Base-by-base conservation (phyloP, 1,284 basidiomycete genomes). In the Xerocomus cyaneibrunnescens region DNA sequence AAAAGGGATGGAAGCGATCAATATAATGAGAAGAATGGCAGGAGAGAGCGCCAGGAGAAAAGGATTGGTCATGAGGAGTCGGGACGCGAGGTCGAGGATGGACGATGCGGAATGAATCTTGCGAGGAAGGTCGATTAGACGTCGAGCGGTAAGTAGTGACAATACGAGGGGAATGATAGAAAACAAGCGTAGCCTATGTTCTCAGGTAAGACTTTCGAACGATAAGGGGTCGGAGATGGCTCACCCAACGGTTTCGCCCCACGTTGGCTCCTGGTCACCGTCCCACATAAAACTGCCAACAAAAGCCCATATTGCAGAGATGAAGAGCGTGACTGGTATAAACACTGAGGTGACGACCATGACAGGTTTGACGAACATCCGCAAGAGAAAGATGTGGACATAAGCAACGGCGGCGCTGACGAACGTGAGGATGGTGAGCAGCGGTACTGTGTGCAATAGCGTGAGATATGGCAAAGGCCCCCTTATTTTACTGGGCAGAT, bases 261-360 rank as follows among this genome's bases (percentile, higher is more conserved):
- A 88, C 10, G 87, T 87, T 27, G 84, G 83, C 52, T 82, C 84
- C 27, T 75, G 73, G 51, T 83, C 78, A 13, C 76, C 81, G 55
- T 88, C 84, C 76, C 87, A 88, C 77, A 94, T 89, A 62, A 96
- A 96, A 64, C 91, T 93, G 27, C 91, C 94, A 8, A 87, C 79
- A 61, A 96, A 91, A 2, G 92, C 91, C 87, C 92, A 94, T 50
- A 92, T 71, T 16, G 92, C 85, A 45, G 88, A 92, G 40, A 93
- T 74, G 60, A 91, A 82, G 27, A 96, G 76, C 0, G 88, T 87
- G 38, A 84, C 81, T 14, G 94, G 93, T 28, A 94, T 84, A 59
- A 87, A 85, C 21, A 90, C 77, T 2, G 86, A 85, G 0, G 92
- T 94, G 4, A 80, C 82, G 21, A 91, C 72, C 70, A 95, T 84